A percentile compares a stretch with the other conserved stretches of the same genome.
phyloP scores from a whole-genome alignment of 192 early-diverging fungal genomes.

The Coemansia sp. region DNA sequence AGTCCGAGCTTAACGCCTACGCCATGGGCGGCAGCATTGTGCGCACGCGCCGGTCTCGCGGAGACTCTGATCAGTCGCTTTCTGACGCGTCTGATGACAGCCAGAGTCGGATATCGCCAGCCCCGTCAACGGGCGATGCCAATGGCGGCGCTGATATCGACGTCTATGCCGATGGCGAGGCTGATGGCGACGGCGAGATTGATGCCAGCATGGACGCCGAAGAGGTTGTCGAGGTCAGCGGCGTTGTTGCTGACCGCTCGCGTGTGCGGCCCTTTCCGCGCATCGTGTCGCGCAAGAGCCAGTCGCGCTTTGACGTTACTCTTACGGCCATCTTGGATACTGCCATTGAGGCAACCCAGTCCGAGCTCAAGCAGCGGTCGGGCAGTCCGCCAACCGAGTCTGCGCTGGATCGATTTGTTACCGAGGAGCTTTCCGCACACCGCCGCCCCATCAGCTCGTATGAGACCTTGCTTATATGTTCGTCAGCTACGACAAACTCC shows the following conservation, averaged over 20 bases:
- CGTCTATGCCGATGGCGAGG: constrained; percentile 13
- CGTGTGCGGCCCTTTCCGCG: constrained; percentile 19
- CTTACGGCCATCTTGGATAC: constrained; percentile 37
- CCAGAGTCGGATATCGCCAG: background rate
- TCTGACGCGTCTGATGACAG: background rate
- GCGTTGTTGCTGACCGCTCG: constrained; percentile 24
- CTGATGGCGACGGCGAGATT: background rate
- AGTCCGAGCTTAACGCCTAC: constrained; percentile 36
- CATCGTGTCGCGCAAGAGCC: constrained; percentile 49
- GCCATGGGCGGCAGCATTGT: constrained; percentile 54
- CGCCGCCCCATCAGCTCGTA: constrained; percentile 48
- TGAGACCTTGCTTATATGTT: constrained; percentile 41
- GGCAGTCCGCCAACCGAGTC: constrained; percentile 30
- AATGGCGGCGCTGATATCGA: background rate
- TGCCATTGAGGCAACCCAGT: background rate
- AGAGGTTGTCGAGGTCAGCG: constrained; percentile 50
- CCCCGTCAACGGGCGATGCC: background rate
- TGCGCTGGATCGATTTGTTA: constrained; percentile 46
- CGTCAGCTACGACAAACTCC: constrained; percentile 7
- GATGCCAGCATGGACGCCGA: constrained; percentile 25
- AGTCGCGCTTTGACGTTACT: constrained; percentile 52
- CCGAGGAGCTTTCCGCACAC: constrained; percentile 13
- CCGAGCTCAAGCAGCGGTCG: constrained; percentile 6
- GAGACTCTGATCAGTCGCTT: constrained; percentile 1
- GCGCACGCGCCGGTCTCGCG: constrained; percentile 38